A percentile compares a stretch with the other conserved stretches of the same genome.
Evolutionary conservation across 192 early-diverging fungal genomes (phyloP).

Genomic region (Coemansia interrupta): DNA sequence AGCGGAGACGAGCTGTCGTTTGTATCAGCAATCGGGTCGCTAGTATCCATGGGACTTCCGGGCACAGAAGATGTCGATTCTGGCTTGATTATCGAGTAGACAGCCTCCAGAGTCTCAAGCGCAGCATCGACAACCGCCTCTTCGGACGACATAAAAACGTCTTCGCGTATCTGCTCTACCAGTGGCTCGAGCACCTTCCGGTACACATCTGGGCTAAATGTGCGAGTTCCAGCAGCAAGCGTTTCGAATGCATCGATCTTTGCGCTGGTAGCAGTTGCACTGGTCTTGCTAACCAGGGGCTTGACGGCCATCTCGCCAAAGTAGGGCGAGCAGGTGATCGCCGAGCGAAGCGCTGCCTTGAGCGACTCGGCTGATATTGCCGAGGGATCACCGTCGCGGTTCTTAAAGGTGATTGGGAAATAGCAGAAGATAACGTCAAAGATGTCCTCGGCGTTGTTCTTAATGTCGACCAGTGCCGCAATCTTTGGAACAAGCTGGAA

Average conservation of each 20-base stretch:
- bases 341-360: conserved; percentile 72
- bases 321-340: conserved; percentile 72
- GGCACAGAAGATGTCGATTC: conserved; percentile 14
- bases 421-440: conserved; percentile 99
- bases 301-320: conserved; percentile 83
- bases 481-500: conserved; percentile 77
- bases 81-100: conserved; percentile 57
- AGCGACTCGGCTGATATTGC: conserved; percentile 92
- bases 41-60: neutral
- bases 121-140: conserved; percentile 65
- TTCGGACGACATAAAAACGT: conserved; percentile 76
- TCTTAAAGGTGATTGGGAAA: conserved; percentile 98
- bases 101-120: conserved; percentile 62
- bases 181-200: conserved; percentile 66
- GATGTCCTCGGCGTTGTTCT: conserved; percentile 78
- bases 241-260: conserved; percentile 96
- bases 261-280: conserved; percentile 77
- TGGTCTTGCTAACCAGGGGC: conserved; percentile 85
- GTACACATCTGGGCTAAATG: conserved; percentile 70
- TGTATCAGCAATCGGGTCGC: conserved; percentile 5
- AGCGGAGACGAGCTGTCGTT: conserved; percentile 30
- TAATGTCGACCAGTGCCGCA: conserved; percentile 72
- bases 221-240: conserved; percentile 69
- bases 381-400: conserved; percentile 90
- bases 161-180: conserved; percentile 59